Evolutionary conservation across 1,139 yeast genomes (phyloP), one percentile per base, ranked within the genome.

Genomic region (Suhomyces wounanorum): DNA sequence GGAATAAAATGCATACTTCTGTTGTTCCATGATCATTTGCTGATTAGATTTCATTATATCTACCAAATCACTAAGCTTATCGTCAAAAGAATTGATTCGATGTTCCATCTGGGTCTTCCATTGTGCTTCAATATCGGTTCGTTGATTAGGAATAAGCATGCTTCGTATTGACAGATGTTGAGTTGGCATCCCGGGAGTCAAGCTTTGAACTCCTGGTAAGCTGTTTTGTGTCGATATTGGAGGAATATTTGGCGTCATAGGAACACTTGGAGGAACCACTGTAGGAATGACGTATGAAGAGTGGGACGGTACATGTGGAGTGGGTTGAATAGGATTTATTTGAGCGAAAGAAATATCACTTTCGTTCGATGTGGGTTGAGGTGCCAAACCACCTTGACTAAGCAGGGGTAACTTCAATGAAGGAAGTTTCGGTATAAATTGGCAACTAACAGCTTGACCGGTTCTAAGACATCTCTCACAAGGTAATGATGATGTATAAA

Each of bases 401-500:
- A 69, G 55, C 54, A 58, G 72, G 49, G 75, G 79, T 60, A 66
- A 76, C 64, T 60, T 68, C 25, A 75, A 53, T 3, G 78, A 68
- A 1, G 87, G 84, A 4, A 82, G 70, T 55, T 81, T 82, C 45
- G 80, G 78, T 40, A 81, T 82, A 64, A 80, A 85, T 43, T 79
- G 79, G 59, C 90, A 85, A 41, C 73, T 63, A 16, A 61, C 57
- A 1, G 67, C 78, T 40, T 81, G 73, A 21, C 81, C 81, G 18
- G 71, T 75, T 42, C 77, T 76, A 18, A 73, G 58, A 60, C 91
- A 85, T 52, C 89, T 63, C 55, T 78, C 80, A 62, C 91, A 85
- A 1, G 86, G 85, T 44, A 77, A 65, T n/a, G 63, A 61, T 16
- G 68, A 68, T 8, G 67, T 61, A 55, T 80, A 79, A 30, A 77